Percentiles rank a stretch among this genome's conserved stretches.
Conservation (phyloP, 306 rosid genomes). For the Quercus berberidifolia region DNA sequence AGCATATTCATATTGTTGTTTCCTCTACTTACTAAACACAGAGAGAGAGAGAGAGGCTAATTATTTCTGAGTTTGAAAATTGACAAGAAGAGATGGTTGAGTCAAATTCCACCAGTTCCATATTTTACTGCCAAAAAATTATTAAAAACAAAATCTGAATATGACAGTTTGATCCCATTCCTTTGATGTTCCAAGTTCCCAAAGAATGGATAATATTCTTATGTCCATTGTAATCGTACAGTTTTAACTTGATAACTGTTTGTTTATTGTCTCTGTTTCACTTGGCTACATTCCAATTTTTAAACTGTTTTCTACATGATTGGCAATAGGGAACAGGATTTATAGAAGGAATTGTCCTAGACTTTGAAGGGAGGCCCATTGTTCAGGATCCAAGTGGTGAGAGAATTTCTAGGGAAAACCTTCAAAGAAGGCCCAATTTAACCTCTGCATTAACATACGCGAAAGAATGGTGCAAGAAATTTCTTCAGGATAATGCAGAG, state of each 20-base stretch:
- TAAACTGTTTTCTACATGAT: not conserved
- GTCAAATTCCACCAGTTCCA: no score
- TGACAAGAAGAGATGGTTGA: no score
- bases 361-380: slow-evolving; percentile 17
- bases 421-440: slow-evolving; percentile 19
- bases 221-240: not conserved
- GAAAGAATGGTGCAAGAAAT: slow-evolving; percentile 26
- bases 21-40: no score
- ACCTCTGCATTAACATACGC: slow-evolving; percentile 22
- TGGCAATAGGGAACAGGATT: slow-evolving; percentile 33
- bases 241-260: not conserved
- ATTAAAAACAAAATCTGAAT: no score
- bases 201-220: not conserved
- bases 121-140: no score
- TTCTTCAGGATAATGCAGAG: slow-evolving; percentile 24
- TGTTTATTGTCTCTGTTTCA: not conserved
- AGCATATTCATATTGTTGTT: no score
- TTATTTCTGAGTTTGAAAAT: no score
- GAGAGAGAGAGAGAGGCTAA: no score
- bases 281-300: not conserved
- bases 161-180: not conserved
- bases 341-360: slow-evolving; percentile 51
- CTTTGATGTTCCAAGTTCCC: not conserved
- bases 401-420: slow-evolving; percentile 18
- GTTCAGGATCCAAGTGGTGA: slow-evolving; percentile 5